Evolutionary conservation across 2,329 filamentous ascomycete genomes (phyloP).

Genomic region (Trichoderma pleuroti): DNA sequence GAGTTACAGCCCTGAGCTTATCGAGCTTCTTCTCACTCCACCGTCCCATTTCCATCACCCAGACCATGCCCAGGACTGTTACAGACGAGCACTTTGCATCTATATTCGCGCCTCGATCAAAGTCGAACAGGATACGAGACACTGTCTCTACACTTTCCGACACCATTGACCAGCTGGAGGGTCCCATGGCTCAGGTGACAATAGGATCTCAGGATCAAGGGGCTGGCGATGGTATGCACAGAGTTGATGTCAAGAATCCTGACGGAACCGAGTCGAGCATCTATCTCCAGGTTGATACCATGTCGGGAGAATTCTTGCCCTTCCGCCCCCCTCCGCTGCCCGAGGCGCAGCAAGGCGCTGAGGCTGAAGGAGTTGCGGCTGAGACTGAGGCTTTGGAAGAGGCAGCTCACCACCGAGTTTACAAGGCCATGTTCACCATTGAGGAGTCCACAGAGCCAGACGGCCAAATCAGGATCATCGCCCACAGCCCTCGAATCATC

Average conservation of each 20-base stretch:
- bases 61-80: constrained; percentile 70
- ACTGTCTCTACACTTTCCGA: constrained; percentile 65
- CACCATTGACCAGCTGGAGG: constrained; percentile 58
- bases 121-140: constrained; percentile 50
- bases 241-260: constrained; percentile 52
- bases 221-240: constrained; percentile 46
- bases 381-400: constrained; percentile 35
- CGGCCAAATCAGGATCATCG: constrained; percentile 58
- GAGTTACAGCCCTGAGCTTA: constrained; percentile 68
- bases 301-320: constrained; percentile 68
- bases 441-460: constrained; percentile 61
- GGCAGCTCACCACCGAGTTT: constrained; percentile 52
- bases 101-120: constrained; percentile 66
- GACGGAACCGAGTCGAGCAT: constrained; percentile 57
- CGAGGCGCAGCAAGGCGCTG: constrained; percentile 47
- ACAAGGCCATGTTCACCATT: constrained; percentile 63
- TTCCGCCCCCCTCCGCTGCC: constrained; percentile 85
- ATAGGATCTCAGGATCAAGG: constrained; percentile 43
- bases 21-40: constrained; percentile 96
- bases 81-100: constrained; percentile 74
- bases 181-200: constrained; percentile 53
- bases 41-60: constrained; percentile 84
- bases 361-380: constrained; percentile 35
- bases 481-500: constrained; percentile 57
- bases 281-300: constrained; percentile 64